Percentiles rank a stretch among this genome's conserved stretches.
phyloP scores from a whole-genome alignment of 208 protist genomes.

The Naegleria gruberi region DNA sequence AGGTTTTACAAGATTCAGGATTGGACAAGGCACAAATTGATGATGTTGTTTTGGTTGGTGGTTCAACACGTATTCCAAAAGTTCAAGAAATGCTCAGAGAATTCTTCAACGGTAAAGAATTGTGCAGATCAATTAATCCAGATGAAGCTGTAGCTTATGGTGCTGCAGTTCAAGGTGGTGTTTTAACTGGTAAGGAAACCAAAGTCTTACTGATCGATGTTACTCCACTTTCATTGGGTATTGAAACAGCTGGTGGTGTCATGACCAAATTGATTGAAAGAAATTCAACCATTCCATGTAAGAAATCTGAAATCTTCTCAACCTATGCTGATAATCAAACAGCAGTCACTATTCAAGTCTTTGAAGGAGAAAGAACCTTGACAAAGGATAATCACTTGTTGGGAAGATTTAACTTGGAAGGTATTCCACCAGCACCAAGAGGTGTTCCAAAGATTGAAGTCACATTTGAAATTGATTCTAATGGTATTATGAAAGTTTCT shows the following conservation, averaged over 20 bases:
- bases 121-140: conserved; percentile 48
- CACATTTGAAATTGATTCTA: conserved; percentile 70
- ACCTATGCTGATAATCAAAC: conserved; percentile 70
- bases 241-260: conserved; percentile 76
- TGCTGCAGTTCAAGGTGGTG: conserved; percentile 66
- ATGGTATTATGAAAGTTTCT: conserved; percentile 75
- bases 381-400: conserved; percentile 86
- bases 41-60: conserved; percentile 56
- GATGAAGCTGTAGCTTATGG: conserved; percentile 48
- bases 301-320: conserved; percentile 72
- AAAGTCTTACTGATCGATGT: conserved; percentile 54
- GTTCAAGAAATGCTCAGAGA: conserved; percentile 63
- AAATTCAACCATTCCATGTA: conserved; percentile 67
- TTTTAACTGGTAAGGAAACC: conserved; percentile 41
- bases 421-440: conserved; percentile 70
- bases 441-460: conserved; percentile 81
- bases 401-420: conserved; percentile 83
- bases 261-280: conserved; percentile 80
- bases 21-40: conserved; percentile 49
- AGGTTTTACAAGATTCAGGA: conserved; percentile 45
- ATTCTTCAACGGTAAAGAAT: conserved; percentile 45
- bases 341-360: conserved; percentile 81
- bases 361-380: conserved; percentile 86
- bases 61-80: conserved; percentile 78
- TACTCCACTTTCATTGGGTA: conserved; percentile 64